Evolutionary conservation across 2,329 filamentous ascomycete species (phyloP), one percentile per base, ranked within the genome.

Genomic region (Exserohilum turcica): DNA sequence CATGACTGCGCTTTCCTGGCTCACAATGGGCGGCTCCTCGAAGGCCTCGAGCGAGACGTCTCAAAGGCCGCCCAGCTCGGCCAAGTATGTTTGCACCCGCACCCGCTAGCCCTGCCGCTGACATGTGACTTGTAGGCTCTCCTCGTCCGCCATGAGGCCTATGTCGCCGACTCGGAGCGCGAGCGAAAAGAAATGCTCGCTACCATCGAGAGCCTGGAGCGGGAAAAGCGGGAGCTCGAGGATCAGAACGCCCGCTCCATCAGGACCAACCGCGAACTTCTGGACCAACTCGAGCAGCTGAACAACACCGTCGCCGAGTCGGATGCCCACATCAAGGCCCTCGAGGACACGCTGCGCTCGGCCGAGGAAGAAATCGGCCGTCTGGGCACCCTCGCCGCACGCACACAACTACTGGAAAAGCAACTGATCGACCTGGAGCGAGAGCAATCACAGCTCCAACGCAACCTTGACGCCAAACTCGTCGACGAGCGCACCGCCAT

Each of bases 91-190:
- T 39, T 15, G 19, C 85, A 61, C 18, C 16, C 61, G 60, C 48
- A 66, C 70, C 54, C 21, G 21, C 21, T 24, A 24, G 21, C 21
- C 4, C 21, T 81, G 62, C 82, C 82, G 78, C 89, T 95, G 77
- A 95, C 86, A 47, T 89, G 67, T 59, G 56, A 64, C 85, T 76
- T 79, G 83, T 86, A 97, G 94, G 92, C 92, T 55, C 82, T 99
- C 51, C 85, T 99, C 36, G 86, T 89, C 60, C 89, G 93, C 67
- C 92, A 99, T 83, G 92, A 97, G 80, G 86, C 90, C 54, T 97
- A 96, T 76, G 93, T 97, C 82, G 88, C 88, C 64, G 91, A 96
- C 74, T 91, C 92, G 54, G 92, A 96, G 79, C 86, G 86, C 64
- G 92, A 97, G 73, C 89, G 92, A 56, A 79, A 82, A 56, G 84